Evolutionary conservation across 192 early-diverging fungal genomes (phyloP).

Genomic region (Endogone sp.): DNA sequence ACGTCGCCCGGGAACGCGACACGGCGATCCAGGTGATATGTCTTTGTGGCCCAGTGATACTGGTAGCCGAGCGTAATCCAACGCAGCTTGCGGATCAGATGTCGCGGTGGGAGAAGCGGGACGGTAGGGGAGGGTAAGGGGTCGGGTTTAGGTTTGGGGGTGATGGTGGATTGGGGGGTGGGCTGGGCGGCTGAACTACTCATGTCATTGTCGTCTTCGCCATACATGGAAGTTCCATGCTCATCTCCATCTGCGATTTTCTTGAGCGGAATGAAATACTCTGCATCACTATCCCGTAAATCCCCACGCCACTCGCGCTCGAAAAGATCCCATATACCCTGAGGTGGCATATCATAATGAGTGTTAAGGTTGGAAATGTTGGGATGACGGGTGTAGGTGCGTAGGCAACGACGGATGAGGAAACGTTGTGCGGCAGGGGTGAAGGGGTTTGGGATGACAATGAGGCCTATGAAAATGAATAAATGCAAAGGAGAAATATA

Average conservation of each 20-base stretch:
- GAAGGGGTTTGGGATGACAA: conserved; percentile 78
- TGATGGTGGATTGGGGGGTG: conserved; percentile 3
- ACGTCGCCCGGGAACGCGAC: conserved; percentile 70
- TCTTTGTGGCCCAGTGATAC: conserved; percentile 79
- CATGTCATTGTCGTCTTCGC: conserved; percentile 20
- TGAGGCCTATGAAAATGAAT: conserved; percentile 60
- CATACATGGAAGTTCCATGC: conserved; percentile 15
- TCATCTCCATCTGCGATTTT: conserved; percentile 20
- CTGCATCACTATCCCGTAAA: conserved; percentile 14
- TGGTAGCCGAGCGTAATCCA: conserved; percentile 78
- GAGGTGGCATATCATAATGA: conserved; percentile 65
- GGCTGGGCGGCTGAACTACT: no score
- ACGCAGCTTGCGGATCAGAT: conserved; percentile 50
- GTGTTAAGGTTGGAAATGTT: conserved; percentile 89
- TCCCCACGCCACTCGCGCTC: conserved; percentile 25
- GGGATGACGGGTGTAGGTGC: conserved; percentile 71
- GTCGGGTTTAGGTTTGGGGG: conserved; percentile 17
- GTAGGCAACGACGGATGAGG: conserved; percentile 69
- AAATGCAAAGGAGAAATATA: conserved; percentile 6
- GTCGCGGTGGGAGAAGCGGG: conserved; percentile 28
- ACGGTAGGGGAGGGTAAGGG: conserved; percentile 32
- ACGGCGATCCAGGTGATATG: conserved; percentile 66
- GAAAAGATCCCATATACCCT: conserved; percentile 59
- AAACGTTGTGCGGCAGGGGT: conserved; percentile 64
- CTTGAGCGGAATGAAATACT: conserved; percentile 25